These are phyloP conservation scores for Melastoma malabathricum DNA, from an alignment of 345 rosid genomes.

Conservation along the genomic window DNA sequence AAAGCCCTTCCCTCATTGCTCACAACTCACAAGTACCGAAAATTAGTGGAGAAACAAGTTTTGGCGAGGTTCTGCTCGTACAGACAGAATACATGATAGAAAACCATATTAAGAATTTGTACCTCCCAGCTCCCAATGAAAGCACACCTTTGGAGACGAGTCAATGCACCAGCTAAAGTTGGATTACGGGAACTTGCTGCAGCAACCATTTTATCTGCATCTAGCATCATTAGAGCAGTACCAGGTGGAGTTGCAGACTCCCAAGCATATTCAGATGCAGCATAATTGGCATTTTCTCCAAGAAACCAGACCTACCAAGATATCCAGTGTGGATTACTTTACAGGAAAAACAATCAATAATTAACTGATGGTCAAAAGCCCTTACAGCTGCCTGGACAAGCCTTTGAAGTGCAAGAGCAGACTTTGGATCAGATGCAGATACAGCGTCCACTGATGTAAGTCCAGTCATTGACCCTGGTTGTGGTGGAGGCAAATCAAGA, in stretches of 20 bases:
- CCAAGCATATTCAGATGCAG: slow-evolving; percentile 99
- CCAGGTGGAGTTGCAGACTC: slow-evolving; percentile 99
- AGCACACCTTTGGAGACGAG: slow-evolving; percentile 98
- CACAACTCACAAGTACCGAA: no score
- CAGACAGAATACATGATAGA: no score
- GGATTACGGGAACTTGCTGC: slow-evolving; percentile 99
- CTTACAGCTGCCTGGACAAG: slow-evolving; percentile 99
- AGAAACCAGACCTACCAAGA: slow-evolving; percentile 91
- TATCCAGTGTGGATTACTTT: neutral
- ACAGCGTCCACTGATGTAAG: slow-evolving; percentile 81
- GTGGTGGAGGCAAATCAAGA: slow-evolving; percentile 97
- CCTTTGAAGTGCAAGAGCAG: slow-evolving; percentile 90
- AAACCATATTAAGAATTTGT: slow-evolving; percentile 7
- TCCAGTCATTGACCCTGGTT: slow-evolving; percentile 91
- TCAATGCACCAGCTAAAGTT: slow-evolving; percentile 93
- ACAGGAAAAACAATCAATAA: neutral
- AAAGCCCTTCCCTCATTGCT: no score
- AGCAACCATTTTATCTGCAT: slow-evolving; percentile 99
- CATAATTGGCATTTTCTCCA: slow-evolving; percentile 99
- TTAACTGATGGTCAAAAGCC: slow-evolving; percentile 7
- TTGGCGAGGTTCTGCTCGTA: no score
- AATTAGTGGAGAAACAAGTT: no score
- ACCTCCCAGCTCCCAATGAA: slow-evolving; percentile 99
- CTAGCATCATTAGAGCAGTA: slow-evolving; percentile 98
- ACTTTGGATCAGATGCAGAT: slow-evolving; percentile 96